These are phyloP conservation scores for Trichoderma arundinaceum DNA, from an alignment of 2,329 filamentous ascomycete species.

Conservation along the genomic window DNA sequence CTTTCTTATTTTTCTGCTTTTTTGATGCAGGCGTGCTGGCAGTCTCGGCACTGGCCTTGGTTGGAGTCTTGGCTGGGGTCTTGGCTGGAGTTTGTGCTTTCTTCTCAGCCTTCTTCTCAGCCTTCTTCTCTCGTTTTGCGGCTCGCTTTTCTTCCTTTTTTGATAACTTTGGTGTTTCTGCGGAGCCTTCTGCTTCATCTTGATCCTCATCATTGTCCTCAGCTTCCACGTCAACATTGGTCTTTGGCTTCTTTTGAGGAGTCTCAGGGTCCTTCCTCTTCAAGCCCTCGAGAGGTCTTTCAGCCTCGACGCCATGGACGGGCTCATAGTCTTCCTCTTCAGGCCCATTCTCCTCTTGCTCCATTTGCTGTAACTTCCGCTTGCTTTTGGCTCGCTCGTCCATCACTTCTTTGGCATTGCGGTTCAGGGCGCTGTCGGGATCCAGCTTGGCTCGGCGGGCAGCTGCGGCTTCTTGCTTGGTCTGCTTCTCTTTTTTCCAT, in stretches of 20 bases:
- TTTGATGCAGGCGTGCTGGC: constrained; percentile 38
- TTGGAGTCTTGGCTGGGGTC: constrained; percentile 12
- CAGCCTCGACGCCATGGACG: constrained; percentile 61
- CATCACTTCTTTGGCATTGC: constrained; percentile 88
- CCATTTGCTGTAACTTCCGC: constrained; percentile 74
- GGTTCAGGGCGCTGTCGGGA: constrained; percentile 80
- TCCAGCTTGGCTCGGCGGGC: constrained; percentile 89
- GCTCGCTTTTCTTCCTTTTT: constrained; percentile 62
- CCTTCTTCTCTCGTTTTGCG: constrained; percentile 53
- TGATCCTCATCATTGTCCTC: constrained; percentile 34
- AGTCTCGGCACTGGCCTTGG: constrained; percentile 30
- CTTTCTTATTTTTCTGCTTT: constrained; percentile 38
- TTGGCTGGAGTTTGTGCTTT: constrained; percentile 34
- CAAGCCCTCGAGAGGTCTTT: constrained; percentile 69
- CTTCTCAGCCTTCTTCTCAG: constrained; percentile 42
- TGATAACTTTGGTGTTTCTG: constrained; percentile 54
- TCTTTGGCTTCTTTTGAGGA: constrained; percentile 61
- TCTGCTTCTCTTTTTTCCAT: constrained; percentile 94
- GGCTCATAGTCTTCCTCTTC: constrained; percentile 52
- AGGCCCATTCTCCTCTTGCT: constrained; percentile 52
- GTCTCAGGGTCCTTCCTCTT: constrained; percentile 54
- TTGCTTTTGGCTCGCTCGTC: constrained; percentile 80
- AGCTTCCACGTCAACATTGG: constrained; percentile 6
- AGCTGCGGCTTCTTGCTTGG: constrained; percentile 82
- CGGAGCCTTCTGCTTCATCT: constrained; percentile 36